Evolutionary conservation across 768 basidiomycete species (phyloP).

Genomic region (Suillus brevipes): DNA sequence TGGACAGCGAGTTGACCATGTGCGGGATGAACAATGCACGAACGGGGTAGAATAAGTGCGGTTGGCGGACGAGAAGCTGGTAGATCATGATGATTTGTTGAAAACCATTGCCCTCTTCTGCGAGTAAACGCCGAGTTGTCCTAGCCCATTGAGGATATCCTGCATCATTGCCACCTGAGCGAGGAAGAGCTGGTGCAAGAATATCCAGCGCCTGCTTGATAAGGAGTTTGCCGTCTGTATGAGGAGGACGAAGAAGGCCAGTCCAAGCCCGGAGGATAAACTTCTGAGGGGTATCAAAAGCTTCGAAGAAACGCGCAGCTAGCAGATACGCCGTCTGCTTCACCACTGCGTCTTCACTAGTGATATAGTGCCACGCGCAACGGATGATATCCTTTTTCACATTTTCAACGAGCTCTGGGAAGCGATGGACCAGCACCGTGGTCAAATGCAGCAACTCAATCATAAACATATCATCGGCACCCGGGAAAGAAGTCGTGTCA

Average conservation of each 20-base stretch:
- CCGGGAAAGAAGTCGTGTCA: constrained; percentile 49
- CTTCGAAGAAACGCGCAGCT: constrained; percentile 88
- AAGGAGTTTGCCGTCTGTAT: constrained; percentile 72
- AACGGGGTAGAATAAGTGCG: constrained; percentile 88
- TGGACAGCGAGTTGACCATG: constrained; percentile 86
- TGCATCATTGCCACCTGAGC: constrained; percentile 58
- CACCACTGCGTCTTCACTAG: constrained; percentile 83
- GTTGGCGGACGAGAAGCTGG: constrained; percentile 88
- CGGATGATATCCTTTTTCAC: constrained; percentile 91
- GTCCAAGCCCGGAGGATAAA: constrained; percentile 91
- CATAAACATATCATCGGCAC: constrained; percentile 80
- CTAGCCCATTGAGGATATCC: constrained; percentile 82
- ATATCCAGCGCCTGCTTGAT: constrained; percentile 87
- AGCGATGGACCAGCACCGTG: constrained; percentile 83
- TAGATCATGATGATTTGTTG: constrained; percentile 80
- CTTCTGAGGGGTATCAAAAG: constrained; percentile 86
- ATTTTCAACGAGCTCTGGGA: constrained; percentile 75
- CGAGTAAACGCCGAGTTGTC: constrained; percentile 78
- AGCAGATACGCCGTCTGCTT: constrained; percentile 92
- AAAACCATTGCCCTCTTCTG: constrained; percentile 79
- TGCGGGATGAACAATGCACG: constrained; percentile 91
- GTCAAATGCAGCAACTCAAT: constrained; percentile 92
- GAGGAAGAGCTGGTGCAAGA: constrained; percentile 78
- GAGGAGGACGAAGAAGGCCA: constrained; percentile 79
- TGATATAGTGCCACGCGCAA: constrained; percentile 88